A percentile compares a stretch with the other conserved stretches of the same genome.
Evolutionary conservation across 805 yeast genomes (phyloP).

Genomic region (Cyberlindnera petersonii): DNA sequence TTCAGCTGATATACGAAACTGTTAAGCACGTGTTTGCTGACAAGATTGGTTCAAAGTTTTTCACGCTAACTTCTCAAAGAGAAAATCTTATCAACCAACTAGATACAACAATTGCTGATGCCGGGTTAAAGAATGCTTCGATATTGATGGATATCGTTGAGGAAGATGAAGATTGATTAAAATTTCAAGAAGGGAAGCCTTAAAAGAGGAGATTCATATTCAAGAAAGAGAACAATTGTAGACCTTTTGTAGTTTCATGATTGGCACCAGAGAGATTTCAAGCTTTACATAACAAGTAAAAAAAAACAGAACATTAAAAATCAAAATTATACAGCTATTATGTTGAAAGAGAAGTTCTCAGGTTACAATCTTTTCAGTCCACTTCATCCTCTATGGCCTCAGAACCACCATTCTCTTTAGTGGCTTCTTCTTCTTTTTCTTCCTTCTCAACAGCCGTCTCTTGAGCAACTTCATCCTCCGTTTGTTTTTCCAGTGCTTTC

Average conservation of each 20-base stretch:
- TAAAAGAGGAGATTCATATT: too few species aligned
- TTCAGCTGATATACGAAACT: constrained; percentile 56
- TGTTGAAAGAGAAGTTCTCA: too few species aligned
- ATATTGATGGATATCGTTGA: constrained; percentile 24
- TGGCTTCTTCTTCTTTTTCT: not conserved
- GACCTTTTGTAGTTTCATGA: not conserved
- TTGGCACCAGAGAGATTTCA: not conserved
- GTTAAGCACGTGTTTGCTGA: constrained; percentile 54
- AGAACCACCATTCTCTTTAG: not conserved
- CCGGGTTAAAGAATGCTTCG: constrained; percentile 81
- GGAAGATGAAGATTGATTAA: constrained; percentile 5
- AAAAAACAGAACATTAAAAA: not conserved
- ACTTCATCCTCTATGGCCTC: constrained; percentile 15
- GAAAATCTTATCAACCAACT: constrained; percentile 52
- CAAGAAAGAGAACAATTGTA: not conserved
- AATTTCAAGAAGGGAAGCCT: not conserved
- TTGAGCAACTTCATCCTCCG: not conserved
- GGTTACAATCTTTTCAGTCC: constrained; percentile 1
- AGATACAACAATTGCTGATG: constrained; percentile 59
- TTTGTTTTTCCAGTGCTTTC: constrained; percentile 28
- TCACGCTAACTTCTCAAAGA: constrained; percentile 41
- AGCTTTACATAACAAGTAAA: too few species aligned
- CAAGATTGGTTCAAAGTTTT: constrained; percentile 38
- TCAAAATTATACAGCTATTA: too few species aligned
- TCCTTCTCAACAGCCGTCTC: constrained; percentile 2